Base-by-base conservation (phyloP, 352 stramenopile genomes). In the Phytophthora idaei region DNA sequence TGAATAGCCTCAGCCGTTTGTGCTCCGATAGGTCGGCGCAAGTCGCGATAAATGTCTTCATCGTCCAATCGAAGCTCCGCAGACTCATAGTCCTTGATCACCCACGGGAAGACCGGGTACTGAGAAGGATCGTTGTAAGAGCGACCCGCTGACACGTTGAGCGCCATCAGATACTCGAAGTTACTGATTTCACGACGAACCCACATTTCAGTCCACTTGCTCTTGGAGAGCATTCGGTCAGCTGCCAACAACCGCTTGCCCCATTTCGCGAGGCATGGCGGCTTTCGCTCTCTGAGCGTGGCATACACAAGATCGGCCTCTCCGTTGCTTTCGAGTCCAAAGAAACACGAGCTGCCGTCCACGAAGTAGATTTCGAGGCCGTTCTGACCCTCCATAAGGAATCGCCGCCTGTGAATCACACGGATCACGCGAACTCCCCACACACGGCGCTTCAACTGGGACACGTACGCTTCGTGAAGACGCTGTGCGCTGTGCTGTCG, bases 101-200 rank as follows among this genome's bases (percentile, higher is more conserved):
- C 86, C 98, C 98, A 99, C 6, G 98, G 98, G 63, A 99, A 99
- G 2, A 99, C 62, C 8, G 98, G 97, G 73, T 99, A 99, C 73
- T 99, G 97, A 46, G 93, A 98, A 10, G 98, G 91, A 64, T 99
- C 97, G 72, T 99, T 99, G 74, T 98, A 99, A 50, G 90, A 98
- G 34, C 97, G 79, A 8, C 97, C 97, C 9, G 96, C 97, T 25
- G 98, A 87, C 17, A 97, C 89, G 71, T 99, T 99, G 17, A 99
- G 80, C 67, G 97, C 85, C 73, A 98, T 97, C 1, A 99, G 69
- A 69, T 99, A 99, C 64, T 99, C 97, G 74, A 99, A 99, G 62
- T 90, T 95, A 58, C 80, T 90, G 61, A 95, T 93, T 56, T 95
- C 87, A 39, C 87, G 85, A n/a, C 87, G 78, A 55, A 90, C 71